These are phyloP conservation scores for Skeletonema potamos DNA, from an alignment of 108 stramenopile genomes.

Conservation along the genomic window DNA sequence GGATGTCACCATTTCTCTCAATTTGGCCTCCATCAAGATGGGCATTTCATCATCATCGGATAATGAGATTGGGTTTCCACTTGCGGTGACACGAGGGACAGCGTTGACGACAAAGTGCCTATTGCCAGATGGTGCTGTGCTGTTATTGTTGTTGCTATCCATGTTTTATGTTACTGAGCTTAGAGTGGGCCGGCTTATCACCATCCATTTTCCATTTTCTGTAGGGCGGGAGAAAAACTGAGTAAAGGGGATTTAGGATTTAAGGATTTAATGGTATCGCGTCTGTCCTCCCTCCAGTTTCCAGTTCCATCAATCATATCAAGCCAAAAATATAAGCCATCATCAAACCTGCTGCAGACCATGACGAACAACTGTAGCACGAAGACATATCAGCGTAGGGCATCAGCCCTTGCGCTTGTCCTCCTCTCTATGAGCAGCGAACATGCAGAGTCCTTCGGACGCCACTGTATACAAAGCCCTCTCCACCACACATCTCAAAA, in stretches of 20 bases:
- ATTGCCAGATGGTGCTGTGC: neutral
- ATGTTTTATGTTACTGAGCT: no score
- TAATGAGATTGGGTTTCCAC: slow-evolving; percentile 9
- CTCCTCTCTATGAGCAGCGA: neutral
- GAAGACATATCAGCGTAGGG: neutral
- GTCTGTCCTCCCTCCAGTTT: neutral
- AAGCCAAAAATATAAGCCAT: no score
- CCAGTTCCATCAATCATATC: neutral
- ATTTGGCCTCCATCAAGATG: slow-evolving; percentile 20
- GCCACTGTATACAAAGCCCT: neutral
- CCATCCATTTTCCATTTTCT: no score
- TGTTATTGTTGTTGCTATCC: neutral
- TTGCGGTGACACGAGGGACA: slow-evolving; percentile 9
- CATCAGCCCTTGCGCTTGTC: slow-evolving; percentile 1
- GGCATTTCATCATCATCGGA: slow-evolving; percentile 19
- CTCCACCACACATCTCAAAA: neutral
- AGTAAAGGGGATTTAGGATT: no score
- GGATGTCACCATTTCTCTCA: slow-evolving; percentile 19
- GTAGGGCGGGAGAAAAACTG: no score
- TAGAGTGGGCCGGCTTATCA: no score
- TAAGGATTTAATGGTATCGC: no score
- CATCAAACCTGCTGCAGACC: neutral
- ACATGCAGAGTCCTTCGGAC: neutral
- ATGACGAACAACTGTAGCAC: neutral
- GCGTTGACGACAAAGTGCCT: neutral